Evolutionary conservation across 2,329 filamentous ascomycete species (phyloP).

Genomic region (Alternaria sp.): DNA sequence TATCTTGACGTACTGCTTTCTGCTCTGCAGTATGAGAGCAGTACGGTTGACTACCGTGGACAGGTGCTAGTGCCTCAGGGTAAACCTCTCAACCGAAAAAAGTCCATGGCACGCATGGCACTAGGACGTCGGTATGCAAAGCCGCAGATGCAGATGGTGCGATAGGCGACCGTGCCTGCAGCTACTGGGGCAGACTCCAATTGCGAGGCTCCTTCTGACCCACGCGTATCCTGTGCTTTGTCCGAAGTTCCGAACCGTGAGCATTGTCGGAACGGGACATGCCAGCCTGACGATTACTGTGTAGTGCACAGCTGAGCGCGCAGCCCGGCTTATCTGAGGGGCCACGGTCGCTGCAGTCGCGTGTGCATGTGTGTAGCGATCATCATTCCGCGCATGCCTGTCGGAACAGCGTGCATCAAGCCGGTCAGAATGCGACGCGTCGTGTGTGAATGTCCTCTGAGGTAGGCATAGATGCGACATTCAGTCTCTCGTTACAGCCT

Average conservation of each 20-base stretch:
- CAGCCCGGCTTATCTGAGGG: conserved; percentile 10
- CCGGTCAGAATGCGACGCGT: background rate
- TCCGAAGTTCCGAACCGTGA: conserved; percentile 9
- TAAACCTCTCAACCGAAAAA: conserved; percentile 9
- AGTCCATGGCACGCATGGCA: conserved; percentile 2
- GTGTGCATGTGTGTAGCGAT: conserved; percentile 8
- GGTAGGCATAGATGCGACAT: background rate
- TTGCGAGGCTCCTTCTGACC: conserved; percentile 20
- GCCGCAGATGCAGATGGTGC: conserved; percentile 2
- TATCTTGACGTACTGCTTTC: conserved; percentile 6
- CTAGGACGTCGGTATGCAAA: conserved; percentile 10
- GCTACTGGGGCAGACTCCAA: conserved; percentile 18
- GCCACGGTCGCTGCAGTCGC: conserved; percentile 1
- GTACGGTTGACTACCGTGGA: background rate
- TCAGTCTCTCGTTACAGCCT: background rate
- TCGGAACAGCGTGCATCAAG: conserved; percentile 5
- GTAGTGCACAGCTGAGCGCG: background rate
- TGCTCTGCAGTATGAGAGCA: background rate
- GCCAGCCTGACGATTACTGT: background rate
- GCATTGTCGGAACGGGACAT: conserved; percentile 3
- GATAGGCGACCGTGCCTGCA: conserved; percentile 8
- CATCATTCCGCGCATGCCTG: background rate
- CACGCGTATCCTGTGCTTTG: conserved; percentile 19
- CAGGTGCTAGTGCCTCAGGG: conserved; percentile 3
- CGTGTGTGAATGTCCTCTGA: background rate